Evolutionary conservation across 768 basidiomycete species (phyloP), one percentile per base, ranked within the genome.

Genomic region (Rhizopogon salebrosus): DNA sequence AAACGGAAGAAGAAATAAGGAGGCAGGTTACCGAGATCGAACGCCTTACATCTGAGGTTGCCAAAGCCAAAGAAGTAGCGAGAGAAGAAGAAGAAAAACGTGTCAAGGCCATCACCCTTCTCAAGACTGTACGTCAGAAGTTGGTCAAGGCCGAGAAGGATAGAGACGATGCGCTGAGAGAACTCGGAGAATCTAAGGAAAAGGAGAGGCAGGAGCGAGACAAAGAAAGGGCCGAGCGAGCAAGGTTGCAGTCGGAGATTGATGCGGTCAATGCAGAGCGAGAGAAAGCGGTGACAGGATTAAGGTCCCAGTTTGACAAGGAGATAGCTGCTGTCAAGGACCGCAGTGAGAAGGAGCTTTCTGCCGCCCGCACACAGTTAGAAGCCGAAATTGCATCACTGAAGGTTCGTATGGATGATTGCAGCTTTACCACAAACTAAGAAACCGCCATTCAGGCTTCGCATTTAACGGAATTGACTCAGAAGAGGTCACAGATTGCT

Each of bases 51-150:
- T 67, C 75, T 16, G 90, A 97, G 52, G 67, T 86, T 1, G 78
- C 83, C 42, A 80, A 78, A 41, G 70, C 79, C 3, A 85, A 83
- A 57, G 73, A 72, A 18, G 51, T 74, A 9, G 86, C 84, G 5
- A 97, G 91, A 66, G 95, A 98, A 55, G 97, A 98, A 64, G 97
- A 98, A 67, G 97, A 99, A 70, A 98, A 99, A 70, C 84, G 95
- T 11, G 82, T 85, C 18, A 99, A 98, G 63, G 95, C 95, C 0
- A 88, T 98, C 58, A 87, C 85, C 48, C 72, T 98, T 24, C 74
- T 99, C 53, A 98, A 98, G 71, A 93, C 93, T 1, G 91, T 98
- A n/a, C 75, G 97, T 51, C 87, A 93, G 70, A 99, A 98, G 68
- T 73, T 95, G n/a, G 92, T 98, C 26, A 98, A 93, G 64, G 86